phyloP scores from a whole-genome alignment of 2,329 filamentous ascomycete genomes.

The Xylaria sp. region DNA sequence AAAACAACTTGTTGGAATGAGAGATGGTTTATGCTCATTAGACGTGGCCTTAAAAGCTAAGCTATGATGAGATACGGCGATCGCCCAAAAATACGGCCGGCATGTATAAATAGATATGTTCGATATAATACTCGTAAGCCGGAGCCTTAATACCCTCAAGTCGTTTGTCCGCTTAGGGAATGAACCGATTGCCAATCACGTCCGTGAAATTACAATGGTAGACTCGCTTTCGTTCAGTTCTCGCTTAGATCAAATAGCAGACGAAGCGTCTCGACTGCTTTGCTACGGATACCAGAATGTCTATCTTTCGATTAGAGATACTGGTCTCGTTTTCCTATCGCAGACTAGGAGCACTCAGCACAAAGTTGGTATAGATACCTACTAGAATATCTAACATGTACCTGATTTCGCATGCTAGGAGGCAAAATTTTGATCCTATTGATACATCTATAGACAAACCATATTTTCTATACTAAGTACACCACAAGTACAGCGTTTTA shows the following conservation, averaged over 20 bases:
- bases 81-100: background rate
- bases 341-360: background rate
- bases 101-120: conserved; percentile 14
- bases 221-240: background rate
- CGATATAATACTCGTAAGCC: background rate
- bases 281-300: no score
- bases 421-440: background rate
- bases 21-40: conserved; percentile 48
- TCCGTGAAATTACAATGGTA: background rate
- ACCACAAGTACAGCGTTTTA: background rate
- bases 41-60: conserved; percentile 33
- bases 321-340: background rate
- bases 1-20: conserved; percentile 49
- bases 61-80: conserved; percentile 16
- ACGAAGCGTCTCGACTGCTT: background rate
- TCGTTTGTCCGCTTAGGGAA: background rate
- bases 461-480: conserved; percentile 8
- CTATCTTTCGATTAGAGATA: no score
- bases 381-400: background rate
- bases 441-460: conserved; percentile 16
- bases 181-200: background rate
- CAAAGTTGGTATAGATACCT: background rate
- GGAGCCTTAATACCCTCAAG: background rate
- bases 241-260: background rate
- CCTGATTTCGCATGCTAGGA: background rate